A percentile compares a stretch with the other conserved stretches of the same genome.
phyloP scores from a whole-genome alignment of 805 yeast species.

The Ogataea methanolica region DNA sequence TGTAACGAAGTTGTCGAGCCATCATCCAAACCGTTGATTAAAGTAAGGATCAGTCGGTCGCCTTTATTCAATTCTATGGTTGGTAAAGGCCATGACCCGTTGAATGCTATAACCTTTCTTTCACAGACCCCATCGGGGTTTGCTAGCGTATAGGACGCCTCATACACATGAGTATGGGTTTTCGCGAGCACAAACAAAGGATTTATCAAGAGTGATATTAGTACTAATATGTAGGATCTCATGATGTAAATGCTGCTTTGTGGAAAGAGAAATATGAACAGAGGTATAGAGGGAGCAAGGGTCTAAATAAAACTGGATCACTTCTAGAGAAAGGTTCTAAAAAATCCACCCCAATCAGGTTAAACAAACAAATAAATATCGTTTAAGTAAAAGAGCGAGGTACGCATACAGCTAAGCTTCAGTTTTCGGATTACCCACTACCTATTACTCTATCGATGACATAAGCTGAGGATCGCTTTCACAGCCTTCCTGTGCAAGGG shows the following conservation, averaged over 20 bases:
- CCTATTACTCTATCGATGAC: no score
- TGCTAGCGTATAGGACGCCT: slow-evolving; percentile 55
- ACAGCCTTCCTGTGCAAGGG: neutral
- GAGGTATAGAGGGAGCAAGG: neutral
- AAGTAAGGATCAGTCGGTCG: slow-evolving; percentile 54
- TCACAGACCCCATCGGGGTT: slow-evolving; percentile 62
- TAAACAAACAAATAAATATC: no score
- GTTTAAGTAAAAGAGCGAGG: no score
- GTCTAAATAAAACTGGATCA: no score
- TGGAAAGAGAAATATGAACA: slow-evolving; percentile 28
- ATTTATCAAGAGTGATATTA: neutral
- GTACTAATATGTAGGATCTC: neutral
- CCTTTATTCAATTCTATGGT: slow-evolving; percentile 59
- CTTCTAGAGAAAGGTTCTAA: no score
- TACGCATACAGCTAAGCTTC: no score
- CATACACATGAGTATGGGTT: slow-evolving; percentile 54
- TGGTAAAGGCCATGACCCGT: slow-evolving; percentile 72
- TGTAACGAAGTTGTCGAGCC: slow-evolving; percentile 55
- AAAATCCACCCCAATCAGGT: no score
- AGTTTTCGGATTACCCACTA: no score
- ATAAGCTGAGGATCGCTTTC: no score
- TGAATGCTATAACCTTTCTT: slow-evolving; percentile 60
- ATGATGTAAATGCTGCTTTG: slow-evolving; percentile 3
- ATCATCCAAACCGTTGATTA: slow-evolving; percentile 53
- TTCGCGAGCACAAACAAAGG: slow-evolving; percentile 16